Evolutionary conservation across 176 grass and related monocot species (phyloP), one percentile per base, ranked within the genome.

Genomic region (Eragrostis curvula): DNA sequence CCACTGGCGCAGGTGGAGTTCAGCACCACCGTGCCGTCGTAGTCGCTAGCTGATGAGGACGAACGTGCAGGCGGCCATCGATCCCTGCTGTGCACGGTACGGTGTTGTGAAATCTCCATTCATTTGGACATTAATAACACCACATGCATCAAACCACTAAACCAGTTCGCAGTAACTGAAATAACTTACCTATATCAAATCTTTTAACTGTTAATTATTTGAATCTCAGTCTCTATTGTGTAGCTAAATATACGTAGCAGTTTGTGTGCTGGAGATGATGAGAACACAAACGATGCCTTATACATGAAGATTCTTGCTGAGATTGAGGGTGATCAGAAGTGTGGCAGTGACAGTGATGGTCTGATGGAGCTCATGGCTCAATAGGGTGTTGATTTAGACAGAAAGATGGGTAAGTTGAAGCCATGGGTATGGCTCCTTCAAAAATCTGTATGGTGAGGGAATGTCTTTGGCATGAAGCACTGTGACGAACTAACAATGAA

Each of bases 21-120:
- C 90, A 87, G 89, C 0, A 81, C 71, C 8, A 71, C 48, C 7
- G 44, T 73, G 66, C 84, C 87, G 49, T 77, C 71, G 80, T 87
- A 73, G 71, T 92, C 90, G 0, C 75, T 81, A 23, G n/a, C n/a
- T n/a, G n/a, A n/a, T n/a, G n/a, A 91, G 68, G n/a, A 81, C 16
- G 73, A 88, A 55, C 13, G 49, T 58, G 56, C 85, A 85, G 45
- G 14, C 85, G 62, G 14, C 78, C 84, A 36, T 86, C 73, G 20
- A n/a, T n/a, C n/a, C n/a, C 18, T 13, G 67, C 86, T 73, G 60
- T 91, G 83, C 30, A 91, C 90, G 5, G 85, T 78, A 7, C 78
- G 78, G 32, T 36, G 70, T 81, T 70, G 56, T 91, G 81, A 36
- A 36, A 36, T 36, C 32, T 36, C 32, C 32, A 36, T 36, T 36